Evolutionary conservation across 2,329 filamentous ascomycete genomes (phyloP).

Genomic region (Emydomyces testavorans): DNA sequence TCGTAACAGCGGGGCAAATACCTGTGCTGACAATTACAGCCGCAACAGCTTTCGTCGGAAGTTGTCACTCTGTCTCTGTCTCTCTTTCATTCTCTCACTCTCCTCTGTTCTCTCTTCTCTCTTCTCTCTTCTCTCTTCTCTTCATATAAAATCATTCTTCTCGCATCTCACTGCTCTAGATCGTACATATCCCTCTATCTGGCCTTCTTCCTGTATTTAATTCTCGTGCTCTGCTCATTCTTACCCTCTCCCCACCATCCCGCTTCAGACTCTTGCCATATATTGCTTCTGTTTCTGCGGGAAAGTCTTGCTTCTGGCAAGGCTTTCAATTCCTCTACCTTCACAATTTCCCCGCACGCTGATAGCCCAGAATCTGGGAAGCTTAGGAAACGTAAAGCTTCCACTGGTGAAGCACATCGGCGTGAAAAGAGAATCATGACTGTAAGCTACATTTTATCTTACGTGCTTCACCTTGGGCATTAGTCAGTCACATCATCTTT

Average conservation of each 20-base stretch:
- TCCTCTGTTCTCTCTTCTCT: neutral
- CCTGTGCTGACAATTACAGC: neutral
- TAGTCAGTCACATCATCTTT: conserved; percentile 3
- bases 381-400: conserved; percentile 17
- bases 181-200: no score
- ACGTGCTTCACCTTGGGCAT: conserved; percentile 6
- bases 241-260: conserved; percentile 14
- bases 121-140: neutral
- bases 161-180: neutral
- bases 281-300: conserved; percentile 1
- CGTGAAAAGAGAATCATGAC: conserved; percentile 45
- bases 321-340: conserved; percentile 28
- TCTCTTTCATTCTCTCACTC: neutral
- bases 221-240: conserved; percentile 1
- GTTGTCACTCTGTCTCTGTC: neutral
- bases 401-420: conserved; percentile 29
- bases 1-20: neutral
- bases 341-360: conserved; percentile 27
- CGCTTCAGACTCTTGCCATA: conserved; percentile 15
- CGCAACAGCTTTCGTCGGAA: neutral
- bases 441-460: conserved; percentile 26
- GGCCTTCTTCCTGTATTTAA: neutral
- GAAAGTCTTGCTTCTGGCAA: conserved; percentile 36
- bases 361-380: conserved; percentile 17
- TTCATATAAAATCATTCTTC: neutral